Base-by-base conservation (phyloP, 345 rosid genomes). In the Gossypium sturtianum region DNA sequence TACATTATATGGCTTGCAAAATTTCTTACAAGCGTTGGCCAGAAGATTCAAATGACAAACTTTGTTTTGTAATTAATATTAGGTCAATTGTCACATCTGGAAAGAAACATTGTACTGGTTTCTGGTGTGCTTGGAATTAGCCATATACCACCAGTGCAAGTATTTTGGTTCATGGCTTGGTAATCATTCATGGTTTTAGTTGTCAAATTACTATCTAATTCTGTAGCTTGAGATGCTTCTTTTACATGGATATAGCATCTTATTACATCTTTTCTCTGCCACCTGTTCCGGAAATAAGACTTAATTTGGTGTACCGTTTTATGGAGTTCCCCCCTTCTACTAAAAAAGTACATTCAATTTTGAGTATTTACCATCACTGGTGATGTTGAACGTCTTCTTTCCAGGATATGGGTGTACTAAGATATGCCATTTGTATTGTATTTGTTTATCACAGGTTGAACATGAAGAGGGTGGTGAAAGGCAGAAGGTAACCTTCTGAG, bases 381-480 rank as follows among this genome's bases (percentile, higher is more conserved):
- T 73, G 8, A 12, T 48, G 15, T 47, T 45, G 34, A n/a, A 27
- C 22, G 20, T 9, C 19, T 44, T 12, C 7, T 15, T 44, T 49
- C 27, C 25, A 17, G 44, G 13, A 47, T 67, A 22, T 9, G 51
- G 38, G 10, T 25, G 3, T 20, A 2, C n/a, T 27, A 23, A 59
- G 54, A 17, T 44, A 4, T 68, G 23, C 9, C 16, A 11, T 53
- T 34, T 45, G 2, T 63, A 41, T 49, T 68, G 41, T 52, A 38
- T 41, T 47, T 70, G 6, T 60, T 69, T 68, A 15, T 66, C 85
- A 87, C 85, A 88, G 91, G 90, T 91, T 45, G 94, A 88, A 77
- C 82, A 68, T 62, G 97, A 92, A 71, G 84, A 86, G 77, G 84
- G 70, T 34, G 82, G 60, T 51, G 86, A 80, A 72, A 86, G 89